Percentiles rank a stretch among this genome's conserved stretches.
Evolutionary conservation across 495 filamentous ascomycete genomes (phyloP).

Genomic region (Daldinia bambusicola): DNA sequence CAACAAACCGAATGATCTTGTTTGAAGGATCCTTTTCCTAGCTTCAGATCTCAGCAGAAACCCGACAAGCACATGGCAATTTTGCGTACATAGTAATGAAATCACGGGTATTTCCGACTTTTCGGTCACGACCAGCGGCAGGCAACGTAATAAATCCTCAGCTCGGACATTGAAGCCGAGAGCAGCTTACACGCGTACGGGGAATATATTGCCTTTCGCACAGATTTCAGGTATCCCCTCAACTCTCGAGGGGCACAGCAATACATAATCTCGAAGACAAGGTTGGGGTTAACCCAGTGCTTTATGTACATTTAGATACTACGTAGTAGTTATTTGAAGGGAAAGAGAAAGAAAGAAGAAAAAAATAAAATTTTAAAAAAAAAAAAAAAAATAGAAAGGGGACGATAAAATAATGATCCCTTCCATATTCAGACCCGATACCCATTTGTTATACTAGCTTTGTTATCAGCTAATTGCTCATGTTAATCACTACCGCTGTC

Average conservation of each 20-base stretch:
- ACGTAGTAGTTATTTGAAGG: no score
- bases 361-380: no score
- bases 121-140: not conserved
- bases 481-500: not conserved
- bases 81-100: conserved; percentile 18
- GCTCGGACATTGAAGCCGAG: not conserved
- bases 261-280: not conserved
- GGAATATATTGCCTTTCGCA: not conserved
- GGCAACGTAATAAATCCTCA: conserved; percentile 4
- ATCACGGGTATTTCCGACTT: conserved; percentile 24
- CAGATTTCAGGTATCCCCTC: not conserved
- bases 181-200: conserved; percentile 3
- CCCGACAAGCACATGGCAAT: conserved; percentile 20
- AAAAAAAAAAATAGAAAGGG: no score
- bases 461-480: conserved; percentile 3
- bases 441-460: conserved; percentile 5
- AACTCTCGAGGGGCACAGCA: not conserved
- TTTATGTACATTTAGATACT: no score
- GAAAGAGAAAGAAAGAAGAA: no score
- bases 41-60: conserved; percentile 32
- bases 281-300: not conserved
- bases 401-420: conserved; percentile 18
- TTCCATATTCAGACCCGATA: conserved; percentile 17
- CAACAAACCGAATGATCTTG: conserved; percentile 27
- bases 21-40: conserved; percentile 35